Percentiles rank a stretch among this genome's conserved stretches.
Evolutionary conservation across 306 rosid species (phyloP).

Genomic region (Cucurbita argyrosperma): DNA sequence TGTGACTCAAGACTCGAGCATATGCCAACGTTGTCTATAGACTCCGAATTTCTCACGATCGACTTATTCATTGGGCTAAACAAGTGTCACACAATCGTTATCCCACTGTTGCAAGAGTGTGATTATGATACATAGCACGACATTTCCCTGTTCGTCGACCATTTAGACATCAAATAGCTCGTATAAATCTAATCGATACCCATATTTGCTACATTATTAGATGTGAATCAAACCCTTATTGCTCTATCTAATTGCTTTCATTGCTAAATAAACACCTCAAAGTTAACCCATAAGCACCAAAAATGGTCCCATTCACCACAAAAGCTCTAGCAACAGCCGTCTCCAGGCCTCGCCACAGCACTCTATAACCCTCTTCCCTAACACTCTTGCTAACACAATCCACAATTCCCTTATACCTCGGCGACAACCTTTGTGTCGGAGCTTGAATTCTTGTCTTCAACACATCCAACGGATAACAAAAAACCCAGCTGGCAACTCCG

Average conservation of each 20-base stretch:
- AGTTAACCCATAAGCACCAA: slow-evolving; percentile 62
- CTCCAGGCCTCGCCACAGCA: slow-evolving; percentile 69
- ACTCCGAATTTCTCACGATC: no score
- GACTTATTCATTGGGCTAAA: no score
- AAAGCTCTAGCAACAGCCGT: slow-evolving; percentile 73
- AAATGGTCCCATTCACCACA: slow-evolving; percentile 70
- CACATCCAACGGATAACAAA: slow-evolving; percentile 74
- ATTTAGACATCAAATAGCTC: no score
- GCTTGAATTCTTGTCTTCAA: slow-evolving; percentile 67
- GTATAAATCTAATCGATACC: no score
- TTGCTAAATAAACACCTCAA: slow-evolving; percentile 44
- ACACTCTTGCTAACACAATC: slow-evolving; percentile 64
- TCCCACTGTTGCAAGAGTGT: no score
- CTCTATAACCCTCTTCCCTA: slow-evolving; percentile 38
- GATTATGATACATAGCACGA: no score
- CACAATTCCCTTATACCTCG: slow-evolving; percentile 42
- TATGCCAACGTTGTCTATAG: no score
- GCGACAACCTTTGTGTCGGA: slow-evolving; percentile 25
- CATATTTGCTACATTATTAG: no score
- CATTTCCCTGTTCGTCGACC: no score
- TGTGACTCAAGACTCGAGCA: no score
- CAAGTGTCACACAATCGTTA: no score
- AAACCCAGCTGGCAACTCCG: slow-evolving; percentile 69
- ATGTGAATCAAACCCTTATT: not conserved
- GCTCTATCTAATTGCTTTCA: slow-evolving; percentile 22